Base-by-base conservation (phyloP, 805 yeast species). In the Tetrapisispora iriomotensis region DNA sequence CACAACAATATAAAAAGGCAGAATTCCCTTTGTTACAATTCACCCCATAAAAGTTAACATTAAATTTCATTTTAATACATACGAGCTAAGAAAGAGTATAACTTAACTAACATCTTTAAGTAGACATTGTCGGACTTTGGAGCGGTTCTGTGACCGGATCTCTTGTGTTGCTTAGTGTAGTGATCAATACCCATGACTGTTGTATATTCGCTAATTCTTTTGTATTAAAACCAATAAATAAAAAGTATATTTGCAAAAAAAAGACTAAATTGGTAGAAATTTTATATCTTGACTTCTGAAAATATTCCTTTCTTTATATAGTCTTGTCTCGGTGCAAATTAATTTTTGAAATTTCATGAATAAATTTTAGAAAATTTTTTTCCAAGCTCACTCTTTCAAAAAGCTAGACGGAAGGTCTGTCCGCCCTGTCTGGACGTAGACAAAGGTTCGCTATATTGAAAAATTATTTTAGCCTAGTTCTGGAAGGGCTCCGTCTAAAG, bases 121-220 rank as follows among this genome's bases (percentile, higher is more conserved):
- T 92, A 92, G 75, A 88, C 96, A 70, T 92, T 92, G 76, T 92
- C 95, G 58, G 97, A 90, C 79, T 86, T 86, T 76, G 98, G 99
- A 73, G 96, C 96, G 68, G 82, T 74, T 77, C 99, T 87, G 86
- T 86, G 95, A 73, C 94, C 81, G 60, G 81, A 74, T 75, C 87
- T 85, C 67, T 76, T 78, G 82, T 92, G 99, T 75, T 86, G 96
- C 74, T 90, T 92, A 70, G 79, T 69, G 73, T 82, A 77, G 77
- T 85, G 95, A 77, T 92, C 97, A 75, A 81, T 85, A 81, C 96
- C 97, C 97, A 88, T 88, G 65, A 24, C 34, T 36, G 34, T 21
- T 43, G n/a, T 43, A 30, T 38, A 41, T 43, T 19, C 28, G 29
- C 26, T 26, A 28, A 18, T 34, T 19, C 15, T n/a, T 12, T 19